Conservation (phyloP, 176 grass and related monocot species). For the Typha latifolia region DNA sequence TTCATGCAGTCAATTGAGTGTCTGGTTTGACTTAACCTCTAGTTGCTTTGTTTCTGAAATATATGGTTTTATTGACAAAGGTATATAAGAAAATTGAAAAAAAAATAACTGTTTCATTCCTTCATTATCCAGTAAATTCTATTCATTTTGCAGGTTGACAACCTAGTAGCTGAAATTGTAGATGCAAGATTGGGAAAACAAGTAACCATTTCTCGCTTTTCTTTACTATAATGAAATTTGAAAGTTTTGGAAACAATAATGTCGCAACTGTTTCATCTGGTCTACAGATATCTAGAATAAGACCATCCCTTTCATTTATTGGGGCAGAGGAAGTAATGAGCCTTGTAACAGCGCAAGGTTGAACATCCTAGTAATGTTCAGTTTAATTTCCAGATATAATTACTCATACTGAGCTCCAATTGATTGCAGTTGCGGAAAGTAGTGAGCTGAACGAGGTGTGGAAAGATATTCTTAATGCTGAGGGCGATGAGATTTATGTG, state of each 20-base stretch:
- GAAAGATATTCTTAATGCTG: slow-evolving; percentile 89
- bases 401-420: slow-evolving; percentile 16
- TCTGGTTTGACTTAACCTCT: too few relatives aligned
- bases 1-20: too few relatives aligned
- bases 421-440: slow-evolving; percentile 71
- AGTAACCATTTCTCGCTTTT: slow-evolving; percentile 34
- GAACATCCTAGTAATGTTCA: slow-evolving; percentile 7
- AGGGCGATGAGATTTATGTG: slow-evolving; percentile 96
- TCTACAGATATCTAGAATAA: slow-evolving; percentile 90
- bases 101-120: slow-evolving; percentile 11
- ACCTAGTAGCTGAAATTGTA: slow-evolving; percentile 96
- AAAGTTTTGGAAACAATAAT: slow-evolving; percentile 8
- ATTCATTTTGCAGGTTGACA: slow-evolving; percentile 50
- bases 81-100: neutral
- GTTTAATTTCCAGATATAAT: slow-evolving; percentile 20
- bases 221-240: slow-evolving; percentile 7
- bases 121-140: slow-evolving; percentile 16
- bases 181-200: slow-evolving; percentile 85
- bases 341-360: slow-evolving; percentile 95
- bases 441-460: slow-evolving; percentile 82
- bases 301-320: slow-evolving; percentile 80
- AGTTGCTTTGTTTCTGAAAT: too few relatives aligned
- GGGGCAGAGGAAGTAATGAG: slow-evolving; percentile 97
- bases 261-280: neutral
- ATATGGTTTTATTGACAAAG: too few relatives aligned